Percentiles rank a stretch among this genome's conserved stretches.
Evolutionary conservation across 345 rosid genomes (phyloP).

Genomic region (Eutrema yunnanense): DNA sequence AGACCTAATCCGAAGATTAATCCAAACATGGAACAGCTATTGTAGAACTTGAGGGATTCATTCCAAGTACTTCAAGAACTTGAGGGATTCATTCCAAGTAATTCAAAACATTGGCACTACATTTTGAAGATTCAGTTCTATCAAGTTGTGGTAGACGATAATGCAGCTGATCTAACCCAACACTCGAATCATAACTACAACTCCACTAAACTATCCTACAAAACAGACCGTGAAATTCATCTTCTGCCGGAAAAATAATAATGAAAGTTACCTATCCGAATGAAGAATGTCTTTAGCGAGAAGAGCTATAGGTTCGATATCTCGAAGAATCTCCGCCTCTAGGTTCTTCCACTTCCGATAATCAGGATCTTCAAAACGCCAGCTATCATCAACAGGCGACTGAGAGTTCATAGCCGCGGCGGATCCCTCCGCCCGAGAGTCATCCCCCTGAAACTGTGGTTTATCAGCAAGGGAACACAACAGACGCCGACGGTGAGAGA

Average conservation of each 20-base stretch:
- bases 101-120: neutral
- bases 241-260: neutral
- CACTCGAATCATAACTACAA: neutral
- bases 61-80: neutral
- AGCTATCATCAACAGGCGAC: conserved; percentile 32
- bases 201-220: neutral
- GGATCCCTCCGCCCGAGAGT: conserved; percentile 29
- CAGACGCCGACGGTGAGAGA: conserved; percentile 31
- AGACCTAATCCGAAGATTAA: neutral
- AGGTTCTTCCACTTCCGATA: conserved; percentile 72
- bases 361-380: conserved; percentile 57
- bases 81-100: neutral
- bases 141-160: neutral
- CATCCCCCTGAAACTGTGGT: conserved; percentile 35
- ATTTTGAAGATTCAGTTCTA: neutral
- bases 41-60: neutral
- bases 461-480: conserved; percentile 34
- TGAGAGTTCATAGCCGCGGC: conserved; percentile 21
- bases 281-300: conserved; percentile 75
- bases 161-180: neutral
- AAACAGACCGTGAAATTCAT: neutral
- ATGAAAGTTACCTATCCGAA: conserved; percentile 46
- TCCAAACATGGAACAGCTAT: neutral
- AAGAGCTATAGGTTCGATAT: conserved; percentile 46
- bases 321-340: conserved; percentile 64